Percentiles rank a stretch among this genome's conserved stretches.
phyloP scores from a whole-genome alignment of 805 yeast genomes.

The Saccharomycopsis fermentans region DNA sequence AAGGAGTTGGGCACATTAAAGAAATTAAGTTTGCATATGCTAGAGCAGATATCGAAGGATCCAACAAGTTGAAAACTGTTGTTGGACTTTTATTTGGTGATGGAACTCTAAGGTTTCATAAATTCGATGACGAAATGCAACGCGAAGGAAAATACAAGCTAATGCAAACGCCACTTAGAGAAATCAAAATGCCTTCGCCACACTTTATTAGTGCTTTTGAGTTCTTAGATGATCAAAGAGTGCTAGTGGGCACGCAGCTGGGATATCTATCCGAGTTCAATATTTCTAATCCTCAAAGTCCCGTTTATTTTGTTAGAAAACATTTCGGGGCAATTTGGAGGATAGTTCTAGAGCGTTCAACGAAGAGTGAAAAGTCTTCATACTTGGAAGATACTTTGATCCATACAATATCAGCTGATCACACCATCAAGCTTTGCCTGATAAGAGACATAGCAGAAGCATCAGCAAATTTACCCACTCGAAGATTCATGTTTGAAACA shows the following conservation, averaged over 20 bases:
- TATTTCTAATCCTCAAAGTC: not conserved
- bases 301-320: not conserved
- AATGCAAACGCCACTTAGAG: not conserved
- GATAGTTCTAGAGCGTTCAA: not conserved
- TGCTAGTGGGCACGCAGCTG: not conserved
- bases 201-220: not conserved
- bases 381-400: not conserved
- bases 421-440: not conserved
- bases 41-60: not conserved
- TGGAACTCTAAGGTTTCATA: not conserved
- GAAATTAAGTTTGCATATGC: not conserved
- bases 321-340: not conserved
- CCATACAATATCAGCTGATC: not conserved
- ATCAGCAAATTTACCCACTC: not conserved
- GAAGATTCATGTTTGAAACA: not conserved
- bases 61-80: not conserved
- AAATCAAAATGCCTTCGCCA: not conserved
- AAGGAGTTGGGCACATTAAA: not conserved
- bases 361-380: not conserved
- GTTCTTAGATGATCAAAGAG: not conserved
- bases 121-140: not conserved
- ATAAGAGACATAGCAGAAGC: not conserved
- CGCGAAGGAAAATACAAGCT: not conserved
- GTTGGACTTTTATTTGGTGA: not conserved
- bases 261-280: not conserved